phyloP scores from a whole-genome alignment of 441 rosid genomes.

The Omphalea diandra region DNA sequence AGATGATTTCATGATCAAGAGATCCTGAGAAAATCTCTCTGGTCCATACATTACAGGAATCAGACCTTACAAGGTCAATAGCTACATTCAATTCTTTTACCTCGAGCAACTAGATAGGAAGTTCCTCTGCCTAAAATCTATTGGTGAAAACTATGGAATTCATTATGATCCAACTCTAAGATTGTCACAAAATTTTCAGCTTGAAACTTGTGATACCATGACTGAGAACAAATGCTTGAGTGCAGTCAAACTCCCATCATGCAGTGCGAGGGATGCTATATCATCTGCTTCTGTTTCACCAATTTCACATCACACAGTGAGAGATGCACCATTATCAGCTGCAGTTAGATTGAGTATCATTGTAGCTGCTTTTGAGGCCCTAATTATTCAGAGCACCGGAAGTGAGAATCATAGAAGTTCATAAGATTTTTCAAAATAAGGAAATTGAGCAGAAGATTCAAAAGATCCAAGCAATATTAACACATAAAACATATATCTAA shows the following conservation, averaged over 20 bases:
- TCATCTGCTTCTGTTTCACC: slow-evolving; percentile 72
- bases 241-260: slow-evolving; percentile 17
- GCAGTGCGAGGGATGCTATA: slow-evolving; percentile 66
- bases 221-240: neutral
- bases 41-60: neutral
- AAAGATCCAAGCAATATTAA: neutral
- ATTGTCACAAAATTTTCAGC: neutral
- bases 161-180: neutral
- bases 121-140: neutral
- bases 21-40: neutral
- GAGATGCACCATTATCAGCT: slow-evolving; percentile 91
- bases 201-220: neutral
- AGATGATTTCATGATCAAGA: neutral
- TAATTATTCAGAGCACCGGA: slow-evolving; percentile 19
- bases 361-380: slow-evolving; percentile 91
- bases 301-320: slow-evolving; percentile 58
- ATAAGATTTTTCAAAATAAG: neutral
- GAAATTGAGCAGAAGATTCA: no score
- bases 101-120: neutral
- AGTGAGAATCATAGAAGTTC: neutral
- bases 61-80: neutral
- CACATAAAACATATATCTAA: neutral
- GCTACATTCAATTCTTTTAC: slow-evolving; percentile 1
- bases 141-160: neutral
- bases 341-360: slow-evolving; percentile 80